Evolutionary conservation across 2,329 filamentous ascomycete species (phyloP).

Genomic region (Chrysoporthe deuterocubensis): DNA sequence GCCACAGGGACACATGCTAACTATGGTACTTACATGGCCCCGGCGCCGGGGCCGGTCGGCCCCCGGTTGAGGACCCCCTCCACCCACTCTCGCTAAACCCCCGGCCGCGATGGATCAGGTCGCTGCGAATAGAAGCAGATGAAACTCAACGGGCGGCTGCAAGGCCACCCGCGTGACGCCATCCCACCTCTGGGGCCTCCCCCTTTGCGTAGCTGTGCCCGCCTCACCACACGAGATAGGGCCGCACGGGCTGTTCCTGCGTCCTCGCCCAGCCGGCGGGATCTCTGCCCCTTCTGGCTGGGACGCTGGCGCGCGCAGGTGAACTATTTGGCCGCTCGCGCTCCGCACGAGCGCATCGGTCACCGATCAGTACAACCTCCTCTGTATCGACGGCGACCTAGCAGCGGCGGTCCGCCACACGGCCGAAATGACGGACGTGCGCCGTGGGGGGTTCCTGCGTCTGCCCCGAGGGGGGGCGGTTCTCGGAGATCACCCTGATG

Average conservation of each 20-base stretch:
- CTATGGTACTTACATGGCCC: neutral
- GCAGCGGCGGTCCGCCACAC: neutral
- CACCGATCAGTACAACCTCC: neutral
- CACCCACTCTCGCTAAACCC: neutral
- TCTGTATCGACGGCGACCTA: neutral
- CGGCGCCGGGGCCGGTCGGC: neutral
- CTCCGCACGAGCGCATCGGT: neutral
- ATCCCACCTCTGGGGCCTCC: neutral
- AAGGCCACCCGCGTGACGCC: neutral
- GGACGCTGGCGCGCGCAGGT: neutral
- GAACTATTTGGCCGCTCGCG: neutral
- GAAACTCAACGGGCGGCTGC: constrained; percentile 1
- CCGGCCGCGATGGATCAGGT: neutral
- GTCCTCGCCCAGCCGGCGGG: neutral
- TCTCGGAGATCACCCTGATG: neutral
- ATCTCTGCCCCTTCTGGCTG: neutral
- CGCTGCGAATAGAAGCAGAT: constrained; percentile 8
- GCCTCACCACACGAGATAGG: neutral
- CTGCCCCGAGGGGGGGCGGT: too few relatives aligned
- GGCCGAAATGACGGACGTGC: constrained; percentile 11
- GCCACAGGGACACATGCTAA: too few relatives aligned
- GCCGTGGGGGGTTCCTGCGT: neutral
- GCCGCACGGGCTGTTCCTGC: neutral
- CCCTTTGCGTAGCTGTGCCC: neutral
- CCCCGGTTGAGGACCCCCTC: constrained; percentile 2